Base-by-base conservation (phyloP, 2,329 filamentous ascomycete species). In the Sordariomycetes sp. region DNA sequence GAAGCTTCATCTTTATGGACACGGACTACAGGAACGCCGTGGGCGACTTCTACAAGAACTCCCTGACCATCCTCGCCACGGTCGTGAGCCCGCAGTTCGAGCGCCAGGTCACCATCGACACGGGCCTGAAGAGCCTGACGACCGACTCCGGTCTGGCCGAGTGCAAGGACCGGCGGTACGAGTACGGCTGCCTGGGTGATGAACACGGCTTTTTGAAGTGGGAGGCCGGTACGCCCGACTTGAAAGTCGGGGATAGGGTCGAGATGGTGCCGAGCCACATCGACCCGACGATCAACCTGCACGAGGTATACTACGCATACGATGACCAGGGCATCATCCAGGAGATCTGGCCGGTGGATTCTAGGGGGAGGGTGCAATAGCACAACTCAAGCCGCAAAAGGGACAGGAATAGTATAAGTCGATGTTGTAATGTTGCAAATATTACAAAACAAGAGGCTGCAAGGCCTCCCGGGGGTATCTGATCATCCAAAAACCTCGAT, bases 1-100 rank as follows among this genome's bases (percentile, higher is more conserved):
- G 69, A 0, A 69, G 64, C 0, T 73, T 73, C 38, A 59, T 73
- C 36, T 72, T 73, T 45, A 73, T 73, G 69, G 69, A 73, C 37
- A 69, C 68, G 3, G 69, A 73, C 43, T 73, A 73, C 42, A 60
- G 67, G 4, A 66, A 68, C 33, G 69, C 69, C 1, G 55, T 72
- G 0, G 69, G 69, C 1, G 50, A 54, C 0, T 60, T 61, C 35
- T 73, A 66, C 44, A 53, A 55, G 1, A 64, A 72, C 41, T 70
- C 64, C 30, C 40, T 72, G 18, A 66, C 64, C 0, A 57, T 71
- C 6, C 41, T 70, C 15, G 56, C 65, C 0, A 70, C 67, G 0
- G 66, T 70, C 1, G 39, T 72, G 14, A 68, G 64, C 50, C 55
- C 58, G 37, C 66, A 69, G 42, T 63, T 61, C 0, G 49, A 55